Evolutionary conservation across 1,284 basidiomycete species (phyloP).

Genomic region (Phellopilus nigrolimitatus): DNA sequence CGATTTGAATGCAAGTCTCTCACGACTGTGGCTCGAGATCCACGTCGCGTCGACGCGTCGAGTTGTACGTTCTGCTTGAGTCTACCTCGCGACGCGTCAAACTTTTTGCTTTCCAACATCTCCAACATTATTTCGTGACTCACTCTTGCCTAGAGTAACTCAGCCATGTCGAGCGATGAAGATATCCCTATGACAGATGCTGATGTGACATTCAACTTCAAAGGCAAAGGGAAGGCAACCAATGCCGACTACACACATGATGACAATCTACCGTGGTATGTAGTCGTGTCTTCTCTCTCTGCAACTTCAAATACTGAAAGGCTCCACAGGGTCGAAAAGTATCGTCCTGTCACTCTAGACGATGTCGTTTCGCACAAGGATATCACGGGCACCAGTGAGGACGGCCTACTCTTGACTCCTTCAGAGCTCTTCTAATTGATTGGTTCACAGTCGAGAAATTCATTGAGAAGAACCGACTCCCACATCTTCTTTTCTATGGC

Average conservation of each 20-base stretch:
- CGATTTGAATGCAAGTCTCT: slow-evolving; percentile 23
- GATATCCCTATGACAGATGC: slow-evolving; percentile 50
- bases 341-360: slow-evolving; percentile 80
- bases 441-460: slow-evolving; percentile 83
- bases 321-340: slow-evolving; percentile 85
- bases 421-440: slow-evolving; percentile 13
- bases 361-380: slow-evolving; percentile 95
- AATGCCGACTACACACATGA: slow-evolving; percentile 40
- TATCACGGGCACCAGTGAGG: slow-evolving; percentile 86
- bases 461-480: slow-evolving; percentile 90
- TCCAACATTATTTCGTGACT: neutral
- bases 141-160: neutral
- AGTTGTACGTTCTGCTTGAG: neutral
- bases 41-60: slow-evolving; percentile 21
- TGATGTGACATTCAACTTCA: slow-evolving; percentile 36
- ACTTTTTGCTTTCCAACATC: neutral
- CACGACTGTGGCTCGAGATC: slow-evolving; percentile 19
- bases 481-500: slow-evolving; percentile 96
- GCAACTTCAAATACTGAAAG: slow-evolving; percentile 1
- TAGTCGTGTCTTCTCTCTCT: slow-evolving; percentile 16
- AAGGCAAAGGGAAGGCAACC: slow-evolving; percentile 66
- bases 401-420: slow-evolving; percentile 1
- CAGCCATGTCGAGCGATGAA: slow-evolving; percentile 37
- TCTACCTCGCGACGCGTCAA: neutral
- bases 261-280: slow-evolving; percentile 73